Conservation (phyloP, 305 asterid species). For the Solanum aculeatissimum region DNA sequence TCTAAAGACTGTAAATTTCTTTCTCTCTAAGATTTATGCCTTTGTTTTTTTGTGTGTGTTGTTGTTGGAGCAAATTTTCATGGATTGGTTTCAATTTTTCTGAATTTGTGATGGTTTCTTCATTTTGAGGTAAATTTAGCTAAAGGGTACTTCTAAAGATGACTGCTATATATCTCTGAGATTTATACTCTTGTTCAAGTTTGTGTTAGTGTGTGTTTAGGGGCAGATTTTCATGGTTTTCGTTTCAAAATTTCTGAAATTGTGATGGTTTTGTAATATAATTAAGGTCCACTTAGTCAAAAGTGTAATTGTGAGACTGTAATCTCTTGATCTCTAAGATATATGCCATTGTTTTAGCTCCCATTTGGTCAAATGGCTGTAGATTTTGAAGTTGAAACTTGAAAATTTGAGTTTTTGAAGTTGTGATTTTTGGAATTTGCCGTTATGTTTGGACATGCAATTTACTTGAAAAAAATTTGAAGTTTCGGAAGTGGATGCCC, state of each 20-base stretch:
- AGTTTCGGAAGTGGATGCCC: no score
- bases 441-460: no score
- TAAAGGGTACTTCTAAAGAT: conserved; percentile 24
- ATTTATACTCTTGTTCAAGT: not conserved
- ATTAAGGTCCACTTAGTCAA: conserved; percentile 56
- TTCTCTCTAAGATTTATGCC: not conserved
- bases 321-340: not conserved
- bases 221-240: not conserved
- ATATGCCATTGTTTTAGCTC: not conserved
- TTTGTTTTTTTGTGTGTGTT: not conserved
- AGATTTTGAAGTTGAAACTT: no score
- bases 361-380: no score
- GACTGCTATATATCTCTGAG: not conserved
- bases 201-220: not conserved
- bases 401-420: no score
- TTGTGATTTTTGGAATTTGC: no score
- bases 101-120: not conserved
- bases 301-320: conserved; percentile 45
- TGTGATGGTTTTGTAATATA: not conserved
- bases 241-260: not conserved
- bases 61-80: not conserved
- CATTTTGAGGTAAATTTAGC: not conserved
- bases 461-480: no score
- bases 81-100: not conserved
- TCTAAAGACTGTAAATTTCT: not conserved